These are phyloP conservation scores for Pseudocercospora fuligena DNA, from an alignment of 2,329 filamentous ascomycete species.

Conservation along the genomic window DNA sequence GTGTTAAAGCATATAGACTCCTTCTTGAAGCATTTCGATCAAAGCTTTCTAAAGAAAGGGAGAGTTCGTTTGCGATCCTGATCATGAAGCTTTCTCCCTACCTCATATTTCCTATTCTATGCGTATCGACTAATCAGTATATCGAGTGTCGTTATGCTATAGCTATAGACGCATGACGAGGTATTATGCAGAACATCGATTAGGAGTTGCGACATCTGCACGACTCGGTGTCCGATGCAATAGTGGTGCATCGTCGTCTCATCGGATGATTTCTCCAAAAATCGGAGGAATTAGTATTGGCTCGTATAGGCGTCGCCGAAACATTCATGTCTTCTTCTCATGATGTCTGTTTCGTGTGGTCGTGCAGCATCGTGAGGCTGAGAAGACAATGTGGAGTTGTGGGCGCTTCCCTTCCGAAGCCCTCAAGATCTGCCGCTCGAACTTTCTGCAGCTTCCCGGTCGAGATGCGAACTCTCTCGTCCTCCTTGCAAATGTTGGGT, in stretches of 20 bases:
- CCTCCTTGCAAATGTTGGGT: neutral
- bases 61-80: too few relatives aligned
- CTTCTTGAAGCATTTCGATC: too few relatives aligned
- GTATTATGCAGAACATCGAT: neutral
- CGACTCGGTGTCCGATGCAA: neutral
- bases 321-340: neutral
- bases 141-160: neutral
- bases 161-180: neutral
- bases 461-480: neutral
- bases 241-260: neutral
- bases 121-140: too few relatives aligned
- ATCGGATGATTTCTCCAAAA: neutral
- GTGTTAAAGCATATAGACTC: too few relatives aligned
- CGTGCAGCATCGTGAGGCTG: neutral
- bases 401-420: neutral
- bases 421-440: neutral
- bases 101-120: too few relatives aligned
- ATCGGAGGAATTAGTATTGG: neutral
- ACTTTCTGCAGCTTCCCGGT: neutral
- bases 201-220: neutral
- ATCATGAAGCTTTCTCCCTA: too few relatives aligned
- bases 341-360: neutral
- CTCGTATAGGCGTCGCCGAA: neutral
- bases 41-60: too few relatives aligned
- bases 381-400: neutral